Base-by-base conservation (phyloP, 768 basidiomycete genomes). In the Tulasnella sp. region DNA sequence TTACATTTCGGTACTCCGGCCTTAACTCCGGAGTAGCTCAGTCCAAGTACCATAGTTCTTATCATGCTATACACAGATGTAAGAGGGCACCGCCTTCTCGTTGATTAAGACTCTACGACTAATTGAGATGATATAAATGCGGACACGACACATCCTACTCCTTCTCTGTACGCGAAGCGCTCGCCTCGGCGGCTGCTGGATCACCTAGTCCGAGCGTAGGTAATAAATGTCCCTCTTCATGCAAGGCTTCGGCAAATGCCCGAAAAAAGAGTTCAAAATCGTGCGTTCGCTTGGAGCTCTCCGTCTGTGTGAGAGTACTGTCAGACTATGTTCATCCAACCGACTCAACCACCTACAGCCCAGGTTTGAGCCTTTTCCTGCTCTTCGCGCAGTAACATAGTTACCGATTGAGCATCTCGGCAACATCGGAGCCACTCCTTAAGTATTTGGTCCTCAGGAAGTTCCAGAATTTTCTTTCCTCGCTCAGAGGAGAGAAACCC, bases 181-280 rank as follows among this genome's bases (percentile, higher is more conserved):
- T 26, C 61, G 29, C 61, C 32, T 67, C 29, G 26, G 11, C 29
- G 13, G 29, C 29, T 67, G 29, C 11, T 7, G 32, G 61, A 11
- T 67, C 61, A 35, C 61, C 35, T 6, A 67, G 61, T 29, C 61
- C 61, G 61, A 67, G 61, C 5, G 29, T 26, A 35, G 61, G 61
- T 26, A 67, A 11, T 32, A 67, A 67, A 5, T 67, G 61, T 0
- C 88, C 89, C 79, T 89, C 88, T 1, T 83, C 78, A 55, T 89
- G 86, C 80, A 90, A 78, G 2, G 82, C 81, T 18, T 80, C 83
- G 10, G 89, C 79, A 79, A 88, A 90, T 46, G 84, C 85, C n/a
- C 82, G 83, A 40, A 90, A 83, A 82, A 91, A 90, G 0, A 89
- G 89, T 81, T 90, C 89, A 80, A 90, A 91, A 82, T 91, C 89